Evolutionary conservation across 2,329 filamentous ascomycete genomes (phyloP).

Genomic region (Hymenotorrendiella dingleyae): DNA sequence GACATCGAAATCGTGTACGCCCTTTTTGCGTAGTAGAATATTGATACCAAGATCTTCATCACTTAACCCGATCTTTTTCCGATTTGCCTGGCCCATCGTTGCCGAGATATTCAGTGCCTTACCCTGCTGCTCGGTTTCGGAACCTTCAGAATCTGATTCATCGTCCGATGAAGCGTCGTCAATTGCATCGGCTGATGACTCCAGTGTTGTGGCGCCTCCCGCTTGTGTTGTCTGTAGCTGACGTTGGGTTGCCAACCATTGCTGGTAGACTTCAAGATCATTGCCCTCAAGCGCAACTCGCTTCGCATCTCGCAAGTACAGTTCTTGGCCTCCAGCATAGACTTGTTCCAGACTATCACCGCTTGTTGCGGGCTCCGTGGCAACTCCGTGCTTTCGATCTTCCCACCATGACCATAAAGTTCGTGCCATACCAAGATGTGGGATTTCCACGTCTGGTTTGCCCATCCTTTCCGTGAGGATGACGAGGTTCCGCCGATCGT

Average conservation of each 20-base stretch:
- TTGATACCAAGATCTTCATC: constrained; percentile 92
- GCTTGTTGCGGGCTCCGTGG: constrained; percentile 46
- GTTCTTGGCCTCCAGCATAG: constrained; percentile 54
- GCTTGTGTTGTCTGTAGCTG: constrained; percentile 81
- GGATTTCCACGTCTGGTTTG: constrained; percentile 26
- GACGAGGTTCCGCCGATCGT: constrained; percentile 74
- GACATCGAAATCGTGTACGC: constrained; percentile 90
- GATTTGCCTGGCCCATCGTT: constrained; percentile 73
- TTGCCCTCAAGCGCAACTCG: constrained; percentile 64
- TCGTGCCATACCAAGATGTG: constrained; percentile 48
- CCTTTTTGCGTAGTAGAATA: constrained; percentile 79
- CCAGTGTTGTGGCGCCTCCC: constrained; percentile 56
- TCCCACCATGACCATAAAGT: constrained; percentile 78
- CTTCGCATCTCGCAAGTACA: constrained; percentile 56
- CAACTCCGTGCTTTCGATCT: constrained; percentile 58
- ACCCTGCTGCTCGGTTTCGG: constrained; percentile 84
- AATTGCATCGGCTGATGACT: constrained; percentile 66
- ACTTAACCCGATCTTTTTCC: constrained; percentile 78
- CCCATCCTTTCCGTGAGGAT: constrained; percentile 74
- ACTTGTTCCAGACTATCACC: constrained; percentile 61
- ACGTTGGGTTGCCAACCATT: constrained; percentile 83
- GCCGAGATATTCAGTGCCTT: constrained; percentile 85
- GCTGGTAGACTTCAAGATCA: constrained; percentile 79
- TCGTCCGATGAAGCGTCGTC: constrained; percentile 83
- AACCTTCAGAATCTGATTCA: constrained; percentile 80